Evolutionary conservation across 2,329 filamentous ascomycete species (phyloP).

Genomic region (Trichoderma citrinoviride): DNA sequence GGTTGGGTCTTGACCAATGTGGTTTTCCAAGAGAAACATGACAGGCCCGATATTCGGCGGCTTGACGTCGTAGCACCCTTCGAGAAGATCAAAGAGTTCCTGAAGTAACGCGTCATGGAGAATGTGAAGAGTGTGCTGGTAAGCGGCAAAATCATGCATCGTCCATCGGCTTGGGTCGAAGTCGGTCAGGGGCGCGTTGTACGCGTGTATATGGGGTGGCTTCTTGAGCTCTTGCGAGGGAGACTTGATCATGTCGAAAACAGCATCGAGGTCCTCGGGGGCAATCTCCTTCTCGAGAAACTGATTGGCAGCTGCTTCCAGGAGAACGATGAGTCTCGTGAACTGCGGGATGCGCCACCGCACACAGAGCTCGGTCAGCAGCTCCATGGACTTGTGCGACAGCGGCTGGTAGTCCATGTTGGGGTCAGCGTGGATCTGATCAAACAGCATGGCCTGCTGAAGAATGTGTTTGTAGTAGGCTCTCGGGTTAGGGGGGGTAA

Average conservation of each 20-base stretch:
- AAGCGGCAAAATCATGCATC: constrained; percentile 63
- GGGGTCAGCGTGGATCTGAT: constrained; percentile 56
- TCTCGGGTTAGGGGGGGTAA: constrained; percentile 81
- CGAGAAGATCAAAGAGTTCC: constrained; percentile 83
- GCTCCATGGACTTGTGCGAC: constrained; percentile 77
- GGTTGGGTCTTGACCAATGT: constrained; percentile 74
- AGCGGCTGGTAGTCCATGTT: constrained; percentile 51
- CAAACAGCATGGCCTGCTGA: constrained; percentile 68
- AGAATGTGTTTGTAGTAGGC: constrained; percentile 80
- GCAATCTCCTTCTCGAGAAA: constrained; percentile 80
- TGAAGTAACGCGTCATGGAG: constrained; percentile 80
- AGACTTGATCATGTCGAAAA: constrained; percentile 79
- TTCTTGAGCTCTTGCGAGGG: constrained; percentile 65
- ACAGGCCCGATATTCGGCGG: constrained; percentile 75
- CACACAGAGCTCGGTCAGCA: constrained; percentile 79
- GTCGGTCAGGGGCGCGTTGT: constrained; percentile 50
- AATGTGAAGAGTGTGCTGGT: constrained; percentile 70
- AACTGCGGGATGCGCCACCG: constrained; percentile 88
- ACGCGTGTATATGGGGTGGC: constrained; percentile 53
- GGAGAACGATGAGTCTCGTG: constrained; percentile 73
- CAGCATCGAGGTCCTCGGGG: constrained; percentile 76
- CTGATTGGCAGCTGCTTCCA: constrained; percentile 83
- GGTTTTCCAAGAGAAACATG: constrained; percentile 75
- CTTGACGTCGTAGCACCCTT: constrained; percentile 86
- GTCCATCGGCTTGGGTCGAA: constrained; percentile 65